Percentiles rank a stretch among this genome's conserved stretches.
These are phyloP conservation scores for Fraxinus americana DNA, from an alignment of 257 asterid species.

Conservation along the genomic window DNA sequence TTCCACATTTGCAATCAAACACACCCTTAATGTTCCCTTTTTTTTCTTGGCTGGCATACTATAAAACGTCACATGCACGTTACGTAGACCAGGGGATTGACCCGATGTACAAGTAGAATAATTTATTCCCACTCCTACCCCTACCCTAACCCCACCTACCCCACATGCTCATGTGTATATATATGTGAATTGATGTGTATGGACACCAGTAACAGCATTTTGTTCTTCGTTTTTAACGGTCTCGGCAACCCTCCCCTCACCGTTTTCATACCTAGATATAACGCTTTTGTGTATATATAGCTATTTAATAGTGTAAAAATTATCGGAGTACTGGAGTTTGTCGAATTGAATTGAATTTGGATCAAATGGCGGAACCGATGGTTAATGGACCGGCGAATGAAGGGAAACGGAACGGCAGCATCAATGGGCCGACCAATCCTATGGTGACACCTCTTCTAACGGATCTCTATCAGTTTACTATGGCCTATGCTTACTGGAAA, in stretches of 20 bases:
- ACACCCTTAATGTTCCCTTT: no score
- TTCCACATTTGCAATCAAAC: no score
- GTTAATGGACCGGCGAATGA: constrained; percentile 45
- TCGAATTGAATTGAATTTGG: constrained; percentile 17
- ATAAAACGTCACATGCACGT: no score
- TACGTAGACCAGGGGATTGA: no score
- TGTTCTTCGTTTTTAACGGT: constrained; percentile 33
- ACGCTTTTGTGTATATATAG: not conserved
- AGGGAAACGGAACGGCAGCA: constrained; percentile 25
- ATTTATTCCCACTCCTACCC: not conserved
- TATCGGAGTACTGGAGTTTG: not conserved
- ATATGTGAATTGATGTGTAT: not conserved
- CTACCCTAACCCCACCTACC: not conserved
- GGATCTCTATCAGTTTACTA: constrained; percentile 95
- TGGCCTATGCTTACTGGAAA: constrained; percentile 99
- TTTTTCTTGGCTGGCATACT: no score
- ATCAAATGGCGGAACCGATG: constrained; percentile 39
- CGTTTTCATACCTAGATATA: constrained; percentile 13
- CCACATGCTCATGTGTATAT: not conserved
- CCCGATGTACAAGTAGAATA: no score
- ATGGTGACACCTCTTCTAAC: constrained; percentile 96
- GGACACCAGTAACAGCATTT: not conserved
- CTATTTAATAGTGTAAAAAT: not conserved
- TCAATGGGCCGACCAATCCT: constrained; percentile 84
- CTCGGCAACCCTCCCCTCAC: constrained; percentile 12